Base-by-base conservation (phyloP, 2,329 filamentous ascomycete species). In the Calonectria henricotiae region DNA sequence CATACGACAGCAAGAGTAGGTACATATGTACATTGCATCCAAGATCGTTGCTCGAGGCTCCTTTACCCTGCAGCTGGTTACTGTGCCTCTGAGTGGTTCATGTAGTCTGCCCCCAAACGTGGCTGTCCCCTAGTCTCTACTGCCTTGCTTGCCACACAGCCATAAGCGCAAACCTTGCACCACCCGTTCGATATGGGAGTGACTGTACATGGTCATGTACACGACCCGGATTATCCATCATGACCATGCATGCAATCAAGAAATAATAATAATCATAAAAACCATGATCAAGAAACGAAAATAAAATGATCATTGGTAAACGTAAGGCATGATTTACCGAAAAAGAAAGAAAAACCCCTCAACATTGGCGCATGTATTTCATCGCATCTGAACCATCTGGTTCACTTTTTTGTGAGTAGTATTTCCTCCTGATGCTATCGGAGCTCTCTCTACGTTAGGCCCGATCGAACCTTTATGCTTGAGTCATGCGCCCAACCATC, bases 61-160 rank as follows among this genome's bases (percentile, higher is more conserved):
- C 67, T 69, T 69, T 54, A 64, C 51, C 66, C 46, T 65, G 66
- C 66, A 68, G 61, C 66, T 12, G 62, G 23, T 47, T 62, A 44
- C 23, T 58, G 35, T 32, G 20, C 51, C 37, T 43, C 41, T 64
- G 32, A 58, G 66, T 64, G 66, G 66, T 68, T 68, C 66, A 68
- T 69, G 67, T 65, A 55, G 30, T 37, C 35, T 17, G 37, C 39
- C 7, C 17, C 41, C 27, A 44, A 39, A 8, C 62, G 27, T 55
- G 46, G 37, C 46, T 13, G 44, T 17, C 47, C 60, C 60, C 51
- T 62, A 43, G 49, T 41, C 41, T 44, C 51, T 55, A 20, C 30
- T 62, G 51, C 43, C 41, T 69, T 58, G 49, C 55, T 47, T 54
- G 32, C 46, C 44, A 32, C 37, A 13, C 35, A 51, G 39, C 47